These are phyloP conservation scores for Halteria grandinella DNA, from an alignment of 73 alveolate species.

Conservation along the genomic window DNA sequence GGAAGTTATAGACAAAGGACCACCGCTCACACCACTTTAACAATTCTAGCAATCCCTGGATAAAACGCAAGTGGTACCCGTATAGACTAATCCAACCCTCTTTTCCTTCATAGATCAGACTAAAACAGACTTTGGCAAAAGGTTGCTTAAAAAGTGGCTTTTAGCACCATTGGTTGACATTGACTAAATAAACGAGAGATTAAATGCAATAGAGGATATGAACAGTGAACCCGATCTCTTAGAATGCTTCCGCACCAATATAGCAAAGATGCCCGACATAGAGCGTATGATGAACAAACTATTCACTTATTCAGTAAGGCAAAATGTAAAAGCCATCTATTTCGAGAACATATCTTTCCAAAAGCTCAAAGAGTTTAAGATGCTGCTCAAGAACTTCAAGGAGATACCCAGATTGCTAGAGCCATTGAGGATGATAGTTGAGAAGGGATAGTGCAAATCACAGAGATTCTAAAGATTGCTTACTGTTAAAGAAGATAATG, in stretches of 20 bases:
- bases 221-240: slow-evolving; percentile 33
- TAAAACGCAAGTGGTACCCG: no score
- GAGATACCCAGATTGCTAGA: slow-evolving; percentile 40
- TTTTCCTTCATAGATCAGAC: slow-evolving; percentile 67
- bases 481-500: slow-evolving; percentile 2
- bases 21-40: no score
- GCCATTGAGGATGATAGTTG: slow-evolving; percentile 46
- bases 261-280: slow-evolving; percentile 69
- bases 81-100: no score
- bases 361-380: slow-evolving; percentile 72
- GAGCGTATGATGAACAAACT: slow-evolving; percentile 69
- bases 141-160: slow-evolving; percentile 80
- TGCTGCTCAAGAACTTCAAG: slow-evolving; percentile 44
- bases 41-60: no score
- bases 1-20: slow-evolving; percentile 63
- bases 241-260: slow-evolving; percentile 52
- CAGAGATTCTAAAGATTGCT: slow-evolving; percentile 13
- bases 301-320: slow-evolving; percentile 51
- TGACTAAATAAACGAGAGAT: slow-evolving; percentile 72
- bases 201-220: slow-evolving; percentile 72
- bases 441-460: slow-evolving; percentile 57
- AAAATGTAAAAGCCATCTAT: slow-evolving; percentile 75
- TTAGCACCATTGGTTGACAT: slow-evolving; percentile 72
- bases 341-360: slow-evolving; percentile 83
- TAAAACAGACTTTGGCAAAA: slow-evolving; percentile 75